Base-by-base conservation (phyloP, 495 filamentous ascomycete genomes). In the Daldinia grandis region DNA sequence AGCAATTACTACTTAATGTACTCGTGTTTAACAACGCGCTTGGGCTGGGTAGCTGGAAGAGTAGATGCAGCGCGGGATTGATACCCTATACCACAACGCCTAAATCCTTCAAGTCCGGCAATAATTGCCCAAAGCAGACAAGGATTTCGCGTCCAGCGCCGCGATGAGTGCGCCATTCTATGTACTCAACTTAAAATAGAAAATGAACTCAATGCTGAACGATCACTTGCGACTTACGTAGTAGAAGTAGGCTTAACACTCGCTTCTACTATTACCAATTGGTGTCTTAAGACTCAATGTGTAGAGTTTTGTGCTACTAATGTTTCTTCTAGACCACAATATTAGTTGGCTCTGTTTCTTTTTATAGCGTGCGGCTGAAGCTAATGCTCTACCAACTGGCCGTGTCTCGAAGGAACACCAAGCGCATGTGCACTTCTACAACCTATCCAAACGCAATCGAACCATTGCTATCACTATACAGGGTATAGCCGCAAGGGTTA, bases 311-410 rank as follows among this genome's bases (percentile, higher is more conserved):
- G 17, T 0, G 6, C 10, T 47, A 9, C 42, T 9, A 17, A 21
- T 12, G 7, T 47, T 19, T 44, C 17, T 44, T 44, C 21, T 17
- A 19, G 3, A 42, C 38, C 15, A 17, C 40, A 10, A 44, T 44
- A 10, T 1, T 19, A 21, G 21, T 44, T n/a, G 5, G 8, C 21
- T 42, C 21, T 65, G 37, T 65, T 66, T 63, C 63, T 67, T 72
- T 63, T 67, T 59, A 67, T 72, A 67, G 49, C 9, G 30, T 64
- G 59, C 33, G 59, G 69, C 69, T 67, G 69, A 72, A 60, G 31
- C 24, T 25, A 38, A 35, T 19, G 31, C 42, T 33, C 38, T 38
- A 61, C 57, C 14, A 38, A 62, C 28, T 33, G 19, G 15, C 28
- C 4, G 10, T 19, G 28, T 55, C 17, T 31, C 27, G 15, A 9